These are phyloP conservation scores for Penicillium sp. DNA, from an alignment of 2,329 filamentous ascomycete genomes.

Conservation along the genomic window DNA sequence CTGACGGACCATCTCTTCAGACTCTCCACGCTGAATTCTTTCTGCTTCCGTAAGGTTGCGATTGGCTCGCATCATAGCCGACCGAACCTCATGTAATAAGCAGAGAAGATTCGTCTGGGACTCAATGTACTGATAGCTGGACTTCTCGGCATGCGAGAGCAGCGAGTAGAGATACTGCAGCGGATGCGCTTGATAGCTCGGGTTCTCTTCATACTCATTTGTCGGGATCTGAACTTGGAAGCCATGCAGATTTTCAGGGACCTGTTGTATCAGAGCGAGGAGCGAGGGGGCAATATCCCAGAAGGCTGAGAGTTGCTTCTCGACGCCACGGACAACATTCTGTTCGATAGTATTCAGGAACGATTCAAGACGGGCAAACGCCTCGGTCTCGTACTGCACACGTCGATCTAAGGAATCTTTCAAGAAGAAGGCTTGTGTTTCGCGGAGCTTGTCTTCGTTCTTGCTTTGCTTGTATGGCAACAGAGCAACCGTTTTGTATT, in stretches of 20 bases:
- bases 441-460: slow-evolving; percentile 75
- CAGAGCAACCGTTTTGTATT: slow-evolving; percentile 81
- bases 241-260: slow-evolving; percentile 58
- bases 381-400: slow-evolving; percentile 68
- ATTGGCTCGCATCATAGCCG: slow-evolving; percentile 70
- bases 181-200: slow-evolving; percentile 75
- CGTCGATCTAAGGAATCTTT: slow-evolving; percentile 74
- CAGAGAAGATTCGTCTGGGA: slow-evolving; percentile 89
- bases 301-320: slow-evolving; percentile 88
- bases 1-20: slow-evolving; percentile 42
- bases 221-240: slow-evolving; percentile 77
- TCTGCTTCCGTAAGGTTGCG: slow-evolving; percentile 68
- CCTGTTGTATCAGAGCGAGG: slow-evolving; percentile 73
- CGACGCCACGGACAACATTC: slow-evolving; percentile 83
- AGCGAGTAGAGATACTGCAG: slow-evolving; percentile 88
- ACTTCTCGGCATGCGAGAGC: slow-evolving; percentile 84
- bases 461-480: slow-evolving; percentile 73
- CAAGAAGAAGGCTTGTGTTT: slow-evolving; percentile 78
- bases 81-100: slow-evolving; percentile 85
- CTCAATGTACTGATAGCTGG: slow-evolving; percentile 95
- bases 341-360: slow-evolving; percentile 78
- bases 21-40: slow-evolving; percentile 49
- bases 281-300: slow-evolving; percentile 95
- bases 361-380: slow-evolving; percentile 70
- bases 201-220: slow-evolving; percentile 79